These are phyloP conservation scores for Kwoniella newhampshirensis DNA, from an alignment of 768 basidiomycete genomes.

Conservation along the genomic window DNA sequence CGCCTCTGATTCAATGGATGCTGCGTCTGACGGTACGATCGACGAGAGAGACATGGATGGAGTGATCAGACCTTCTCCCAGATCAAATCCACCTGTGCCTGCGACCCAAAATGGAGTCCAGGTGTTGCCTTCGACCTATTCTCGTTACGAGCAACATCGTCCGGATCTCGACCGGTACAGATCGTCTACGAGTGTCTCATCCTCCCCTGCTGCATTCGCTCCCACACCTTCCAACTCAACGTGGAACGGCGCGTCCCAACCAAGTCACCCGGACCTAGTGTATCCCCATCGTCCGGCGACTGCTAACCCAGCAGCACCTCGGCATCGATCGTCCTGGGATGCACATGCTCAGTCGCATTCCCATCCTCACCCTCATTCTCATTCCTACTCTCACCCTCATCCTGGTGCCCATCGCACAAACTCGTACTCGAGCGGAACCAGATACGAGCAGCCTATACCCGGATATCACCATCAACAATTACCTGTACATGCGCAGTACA, in stretches of 20 bases:
- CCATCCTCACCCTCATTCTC: conserved; percentile 1
- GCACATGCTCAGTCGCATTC: conserved; percentile 6
- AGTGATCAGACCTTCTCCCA: conserved; percentile 27
- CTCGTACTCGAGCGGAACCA: too few species aligned
- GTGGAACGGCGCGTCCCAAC: neutral
- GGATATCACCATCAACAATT: too few species aligned
- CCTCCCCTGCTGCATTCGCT: conserved; percentile 7
- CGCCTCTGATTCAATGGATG: conserved; percentile 25
- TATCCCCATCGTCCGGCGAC: neutral
- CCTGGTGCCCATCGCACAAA: neutral
- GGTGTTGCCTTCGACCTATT: conserved; percentile 6
- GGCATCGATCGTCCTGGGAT: neutral
- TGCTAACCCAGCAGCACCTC: neutral
- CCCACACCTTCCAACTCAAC: conserved; percentile 2
- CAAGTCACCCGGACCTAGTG: neutral
- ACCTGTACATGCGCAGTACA: too few species aligned
- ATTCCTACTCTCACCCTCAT: conserved; percentile 1
- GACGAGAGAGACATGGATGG: conserved; percentile 34
- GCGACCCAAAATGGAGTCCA: neutral
- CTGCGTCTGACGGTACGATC: conserved; percentile 42
- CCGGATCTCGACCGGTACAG: conserved; percentile 23
- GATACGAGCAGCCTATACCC: too few species aligned
- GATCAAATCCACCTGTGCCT: conserved; percentile 8
- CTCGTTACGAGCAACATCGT: conserved; percentile 16
- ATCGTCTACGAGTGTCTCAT: conserved; percentile 8